These are phyloP conservation scores for Colletotrichum sojae DNA, from an alignment of 2,329 filamentous ascomycete genomes.

Conservation along the genomic window DNA sequence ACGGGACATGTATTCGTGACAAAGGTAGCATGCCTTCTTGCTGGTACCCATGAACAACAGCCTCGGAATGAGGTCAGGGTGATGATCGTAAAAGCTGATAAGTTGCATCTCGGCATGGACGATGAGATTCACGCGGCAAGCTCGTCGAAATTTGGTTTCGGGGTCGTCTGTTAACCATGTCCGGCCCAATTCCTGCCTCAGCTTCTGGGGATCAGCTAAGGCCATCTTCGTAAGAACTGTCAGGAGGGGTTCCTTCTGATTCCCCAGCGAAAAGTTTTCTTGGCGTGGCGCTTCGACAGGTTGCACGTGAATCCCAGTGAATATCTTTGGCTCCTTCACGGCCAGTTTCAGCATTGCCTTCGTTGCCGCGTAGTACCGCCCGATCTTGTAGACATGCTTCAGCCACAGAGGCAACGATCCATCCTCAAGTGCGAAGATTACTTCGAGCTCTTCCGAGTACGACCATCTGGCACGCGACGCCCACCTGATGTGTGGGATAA, in stretches of 20 bases:
- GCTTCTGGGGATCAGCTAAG: background rate
- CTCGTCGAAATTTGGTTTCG: slow-evolving; percentile 42
- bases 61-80: slow-evolving; percentile 42
- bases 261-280: background rate
- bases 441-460: too few relatives aligned
- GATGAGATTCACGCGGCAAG: slow-evolving; percentile 44
- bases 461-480: too few relatives aligned
- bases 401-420: background rate
- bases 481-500: too few relatives aligned
- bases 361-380: slow-evolving; percentile 46
- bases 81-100: slow-evolving; percentile 48
- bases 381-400: slow-evolving; percentile 44
- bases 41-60: slow-evolving; percentile 49
- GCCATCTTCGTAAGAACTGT: background rate
- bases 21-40: slow-evolving; percentile 52
- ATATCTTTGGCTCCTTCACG: slow-evolving; percentile 43
- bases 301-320: slow-evolving; percentile 43
- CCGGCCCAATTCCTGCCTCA: background rate
- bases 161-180: slow-evolving; percentile 27
- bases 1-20: slow-evolving; percentile 45
- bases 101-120: slow-evolving; percentile 52
- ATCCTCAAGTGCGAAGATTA: too few relatives aligned
- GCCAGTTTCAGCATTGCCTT: slow-evolving; percentile 49
- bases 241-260: background rate
- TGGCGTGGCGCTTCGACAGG: background rate